Percentiles rank a stretch among this genome's conserved stretches.
phyloP scores from a whole-genome alignment of 2,329 filamentous ascomycete species.

The Colletotrichum sp. region DNA sequence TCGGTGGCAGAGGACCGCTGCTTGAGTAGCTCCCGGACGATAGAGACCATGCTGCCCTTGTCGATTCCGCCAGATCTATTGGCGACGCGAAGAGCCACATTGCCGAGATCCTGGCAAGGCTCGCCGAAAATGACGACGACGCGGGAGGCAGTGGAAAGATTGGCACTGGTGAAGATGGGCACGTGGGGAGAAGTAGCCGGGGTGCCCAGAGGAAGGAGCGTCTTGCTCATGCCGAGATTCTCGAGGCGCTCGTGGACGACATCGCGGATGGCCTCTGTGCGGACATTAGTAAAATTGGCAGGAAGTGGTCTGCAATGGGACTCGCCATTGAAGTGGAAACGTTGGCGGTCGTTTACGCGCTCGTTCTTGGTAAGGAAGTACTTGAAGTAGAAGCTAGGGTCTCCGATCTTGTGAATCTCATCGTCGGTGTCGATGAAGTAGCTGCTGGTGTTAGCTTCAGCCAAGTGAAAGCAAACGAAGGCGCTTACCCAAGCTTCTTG shows the following conservation, averaged over 20 bases:
- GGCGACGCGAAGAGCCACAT: conserved; percentile 73
- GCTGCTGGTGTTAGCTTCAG: conserved; percentile 43
- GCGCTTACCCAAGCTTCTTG: conserved; percentile 71
- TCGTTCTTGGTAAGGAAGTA: conserved; percentile 76
- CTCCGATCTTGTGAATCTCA: conserved; percentile 72
- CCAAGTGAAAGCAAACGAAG: not conserved
- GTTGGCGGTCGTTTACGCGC: conserved; percentile 78
- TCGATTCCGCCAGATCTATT: conserved; percentile 69
- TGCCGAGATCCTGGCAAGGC: conserved; percentile 71
- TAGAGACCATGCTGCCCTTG: conserved; percentile 71
- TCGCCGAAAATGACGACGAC: conserved; percentile 80
- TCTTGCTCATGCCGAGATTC: conserved; percentile 60
- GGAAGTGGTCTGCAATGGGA: not conserved
- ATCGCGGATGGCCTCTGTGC: conserved; percentile 63
- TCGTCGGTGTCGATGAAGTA: conserved; percentile 81
- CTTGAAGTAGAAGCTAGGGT: conserved; percentile 74
- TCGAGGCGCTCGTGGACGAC: conserved; percentile 68
- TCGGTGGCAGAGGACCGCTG: conserved; percentile 39
- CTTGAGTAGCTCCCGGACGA: conserved; percentile 55
- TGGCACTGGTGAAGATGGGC: conserved; percentile 65
- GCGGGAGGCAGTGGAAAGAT: conserved; percentile 62
- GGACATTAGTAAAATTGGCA: not conserved
- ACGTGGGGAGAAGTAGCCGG: conserved; percentile 59
- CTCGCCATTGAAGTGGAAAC: conserved; percentile 75
- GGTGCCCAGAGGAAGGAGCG: conserved; percentile 65